Evolutionary conservation across 495 filamentous ascomycete genomes (phyloP).

Genomic region (Barbatosphaeria neglecta): DNA sequence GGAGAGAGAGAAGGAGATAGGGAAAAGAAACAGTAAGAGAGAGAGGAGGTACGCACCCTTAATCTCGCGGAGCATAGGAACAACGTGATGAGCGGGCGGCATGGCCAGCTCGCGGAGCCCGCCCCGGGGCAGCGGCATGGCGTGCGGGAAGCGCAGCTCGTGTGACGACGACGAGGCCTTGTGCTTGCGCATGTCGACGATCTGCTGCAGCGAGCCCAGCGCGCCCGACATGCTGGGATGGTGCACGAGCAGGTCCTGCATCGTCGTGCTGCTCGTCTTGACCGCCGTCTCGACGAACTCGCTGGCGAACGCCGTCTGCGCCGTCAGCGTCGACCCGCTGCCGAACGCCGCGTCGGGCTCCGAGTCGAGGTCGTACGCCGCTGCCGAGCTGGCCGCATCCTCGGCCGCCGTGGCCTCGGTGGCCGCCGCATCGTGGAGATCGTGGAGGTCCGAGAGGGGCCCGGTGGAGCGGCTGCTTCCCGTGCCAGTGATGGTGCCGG

Average conservation of each 20-base stretch:
- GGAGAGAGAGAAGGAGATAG: no score
- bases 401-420: constrained; percentile 1
- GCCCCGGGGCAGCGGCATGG: constrained; percentile 27
- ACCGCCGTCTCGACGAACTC: constrained; percentile 51
- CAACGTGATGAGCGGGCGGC: constrained; percentile 41
- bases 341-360: constrained; percentile 41
- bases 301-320: constrained; percentile 53
- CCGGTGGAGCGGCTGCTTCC: no score
- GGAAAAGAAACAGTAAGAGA: no score
- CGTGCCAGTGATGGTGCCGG: no score
- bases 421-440: not conserved
- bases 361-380: constrained; percentile 14
- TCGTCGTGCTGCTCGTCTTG: constrained; percentile 35
- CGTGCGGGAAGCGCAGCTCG: constrained; percentile 30
- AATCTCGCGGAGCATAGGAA: constrained; percentile 37
- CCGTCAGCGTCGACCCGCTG: constrained; percentile 46
- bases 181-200: constrained; percentile 41
- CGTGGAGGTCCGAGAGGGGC: no score
- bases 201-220: constrained; percentile 44
- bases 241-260: constrained; percentile 30
- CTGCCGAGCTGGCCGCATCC: not conserved
- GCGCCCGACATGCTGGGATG: constrained; percentile 44
- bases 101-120: constrained; percentile 39
- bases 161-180: constrained; percentile 19
- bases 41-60: constrained; percentile 19